These are phyloP conservation scores for Sesbania bispinosa DNA, from an alignment of 306 rosid species.

Conservation along the genomic window DNA sequence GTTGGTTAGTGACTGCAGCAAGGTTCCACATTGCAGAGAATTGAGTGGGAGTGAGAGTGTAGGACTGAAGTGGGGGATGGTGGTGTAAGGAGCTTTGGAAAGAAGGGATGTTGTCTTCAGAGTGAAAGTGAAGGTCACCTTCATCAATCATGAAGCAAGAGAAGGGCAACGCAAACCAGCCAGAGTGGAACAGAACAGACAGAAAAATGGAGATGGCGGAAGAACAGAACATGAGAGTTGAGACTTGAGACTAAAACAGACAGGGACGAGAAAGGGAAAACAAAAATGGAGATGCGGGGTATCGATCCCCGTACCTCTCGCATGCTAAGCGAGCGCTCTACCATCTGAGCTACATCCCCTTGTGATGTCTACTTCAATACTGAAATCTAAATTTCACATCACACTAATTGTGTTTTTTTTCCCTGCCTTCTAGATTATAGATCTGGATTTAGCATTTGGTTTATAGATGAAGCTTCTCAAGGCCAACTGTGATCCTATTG, in stretches of 20 bases:
- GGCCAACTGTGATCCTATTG: too few relatives aligned
- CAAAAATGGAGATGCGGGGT: constrained; percentile 43
- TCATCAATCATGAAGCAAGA: constrained; percentile 38
- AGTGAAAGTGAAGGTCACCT: constrained; percentile 7
- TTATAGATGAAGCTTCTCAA: too few relatives aligned
- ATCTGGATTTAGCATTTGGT: too few relatives aligned
- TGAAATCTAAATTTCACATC: too few relatives aligned
- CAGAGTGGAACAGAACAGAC: neutral
- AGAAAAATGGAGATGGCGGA: too few relatives aligned
- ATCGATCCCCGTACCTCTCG: constrained; percentile 92
- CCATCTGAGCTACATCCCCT: constrained; percentile 96
- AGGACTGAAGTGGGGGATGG: too few relatives aligned
- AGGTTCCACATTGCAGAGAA: constrained; percentile 54
- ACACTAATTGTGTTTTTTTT: too few relatives aligned
- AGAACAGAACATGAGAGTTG: neutral
- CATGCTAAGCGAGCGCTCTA: constrained; percentile 90
- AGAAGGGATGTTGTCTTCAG: constrained; percentile 10
- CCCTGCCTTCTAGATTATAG: too few relatives aligned
- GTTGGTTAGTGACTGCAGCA: constrained; percentile 49
- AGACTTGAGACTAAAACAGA: too few relatives aligned
- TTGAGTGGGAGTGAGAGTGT: constrained; percentile 30
- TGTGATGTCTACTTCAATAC: too few relatives aligned
- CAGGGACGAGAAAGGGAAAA: neutral
- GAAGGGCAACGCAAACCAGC: neutral
- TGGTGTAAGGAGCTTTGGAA: constrained; percentile 6